Evolutionary conservation across 805 yeast genomes (phyloP), one percentile per base, ranked within the genome.

Genomic region (Zygotorulaspora danielsina): DNA sequence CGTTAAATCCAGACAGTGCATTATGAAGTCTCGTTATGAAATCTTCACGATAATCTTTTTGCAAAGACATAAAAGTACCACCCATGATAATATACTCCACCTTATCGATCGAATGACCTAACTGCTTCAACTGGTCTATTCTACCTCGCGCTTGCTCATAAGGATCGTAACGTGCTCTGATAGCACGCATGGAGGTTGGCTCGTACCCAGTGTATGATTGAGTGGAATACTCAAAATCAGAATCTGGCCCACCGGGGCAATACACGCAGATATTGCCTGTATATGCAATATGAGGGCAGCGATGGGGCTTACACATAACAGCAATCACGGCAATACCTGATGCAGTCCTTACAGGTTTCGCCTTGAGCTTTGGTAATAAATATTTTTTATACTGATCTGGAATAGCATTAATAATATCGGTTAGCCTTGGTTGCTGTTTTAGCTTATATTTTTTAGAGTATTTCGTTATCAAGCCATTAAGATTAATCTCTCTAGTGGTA

Each of bases 171-270:
- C 98, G 77, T 0, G 98, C 98, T 53, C 98, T 73, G 46, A 93
- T 93, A n/a, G 98, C 98, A 55, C 98, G 75, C 98, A 93, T 93
- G 1, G 97, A 88, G 0, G 98, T 93, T 6, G 98, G 98, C 63
- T 93, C 98, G 59, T 93, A 93, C 26, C 98, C 98, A 0, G 98
- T 93, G 58, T 93, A 93, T 3, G 97, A 88, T 66, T 93, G 98
- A 3, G 98, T 93, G 1, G 96, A 86, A 64, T 93, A 93, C 61
- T 93, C 98, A 59, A 93, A 93, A 66, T 93, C 98, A 1, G 95
- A 83, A 62, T 93, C 98, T 3, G 98, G 98, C 2, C 98, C 98
- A 44, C 98, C 98, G 4, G 98, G 98, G 67, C 98, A 93, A 61
- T 84, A 93, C 9, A 93, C 98, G 70, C 98, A 93, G 46, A 93